Evolutionary conservation across 2,329 filamentous ascomycete species (phyloP).

Genomic region (Fusarium lyarnte): DNA sequence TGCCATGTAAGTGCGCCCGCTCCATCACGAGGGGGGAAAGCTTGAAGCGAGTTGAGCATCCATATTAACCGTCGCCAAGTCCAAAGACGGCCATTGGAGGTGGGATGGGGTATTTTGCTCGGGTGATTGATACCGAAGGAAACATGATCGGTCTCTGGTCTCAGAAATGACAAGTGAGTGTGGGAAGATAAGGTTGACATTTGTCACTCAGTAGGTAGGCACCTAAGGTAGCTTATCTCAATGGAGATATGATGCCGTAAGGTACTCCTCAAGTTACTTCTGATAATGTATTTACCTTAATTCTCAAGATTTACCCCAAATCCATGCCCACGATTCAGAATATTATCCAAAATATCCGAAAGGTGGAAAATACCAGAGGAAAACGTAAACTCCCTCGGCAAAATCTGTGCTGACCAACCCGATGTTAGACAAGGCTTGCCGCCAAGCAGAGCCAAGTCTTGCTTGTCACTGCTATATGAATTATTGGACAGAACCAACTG

Average conservation of each 20-base stretch:
- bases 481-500: conserved; percentile 22
- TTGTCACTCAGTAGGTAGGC: not conserved
- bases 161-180: conserved; percentile 42
- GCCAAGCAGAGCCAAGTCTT: conserved; percentile 28
- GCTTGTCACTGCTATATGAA: conserved; percentile 6
- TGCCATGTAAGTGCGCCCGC: conserved; percentile 46
- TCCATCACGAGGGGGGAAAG: not conserved
- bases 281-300: not conserved
- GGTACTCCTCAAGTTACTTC: not conserved
- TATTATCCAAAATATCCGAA: conserved; percentile 4
- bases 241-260: not conserved
- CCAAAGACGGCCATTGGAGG: conserved; percentile 50
- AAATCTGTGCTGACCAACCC: conserved; percentile 26
- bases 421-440: conserved; percentile 4
- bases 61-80: conserved; percentile 31
- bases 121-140: conserved; percentile 52
- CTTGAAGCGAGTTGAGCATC: not conserved
- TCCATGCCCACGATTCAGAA: not conserved
- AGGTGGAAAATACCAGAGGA: conserved; percentile 24
- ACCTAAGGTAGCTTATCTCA: not conserved
- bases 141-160: conserved; percentile 51
- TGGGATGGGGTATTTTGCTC: conserved; percentile 49
- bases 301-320: not conserved
- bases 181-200: not conserved
- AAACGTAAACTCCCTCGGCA: conserved; percentile 1